These are phyloP conservation scores for Penicillium coffeae DNA, from an alignment of 495 filamentous ascomycete genomes.

Conservation along the genomic window DNA sequence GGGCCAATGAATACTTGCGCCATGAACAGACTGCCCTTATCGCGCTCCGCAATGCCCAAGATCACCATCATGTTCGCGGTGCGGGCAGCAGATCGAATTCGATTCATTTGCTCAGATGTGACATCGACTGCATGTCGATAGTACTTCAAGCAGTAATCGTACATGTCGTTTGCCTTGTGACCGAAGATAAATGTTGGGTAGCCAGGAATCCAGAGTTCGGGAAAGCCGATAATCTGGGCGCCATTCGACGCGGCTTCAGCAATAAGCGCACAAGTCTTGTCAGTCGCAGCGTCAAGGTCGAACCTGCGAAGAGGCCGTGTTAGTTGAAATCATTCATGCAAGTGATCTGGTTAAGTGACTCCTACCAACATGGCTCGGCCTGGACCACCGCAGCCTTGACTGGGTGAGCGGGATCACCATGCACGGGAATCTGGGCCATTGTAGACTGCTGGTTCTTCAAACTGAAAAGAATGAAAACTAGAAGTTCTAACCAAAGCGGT, in stretches of 20 bases:
- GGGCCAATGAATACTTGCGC: conserved; percentile 49
- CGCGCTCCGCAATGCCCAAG: conserved; percentile 49
- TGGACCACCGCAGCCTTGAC: too few relatives aligned
- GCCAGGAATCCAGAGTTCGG: conserved; percentile 5
- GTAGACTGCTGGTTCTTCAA: too few relatives aligned
- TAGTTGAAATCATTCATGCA: too few relatives aligned
- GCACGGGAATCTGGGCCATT: too few relatives aligned
- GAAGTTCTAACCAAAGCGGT: too few relatives aligned
- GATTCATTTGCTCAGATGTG: conserved; percentile 28
- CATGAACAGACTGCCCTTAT: conserved; percentile 49
- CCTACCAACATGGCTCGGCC: too few relatives aligned
- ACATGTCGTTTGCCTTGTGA: too few relatives aligned
- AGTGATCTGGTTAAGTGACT: too few relatives aligned
- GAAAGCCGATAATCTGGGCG: conserved; percentile 30
- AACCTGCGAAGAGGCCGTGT: too few relatives aligned
- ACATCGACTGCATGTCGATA: conserved; percentile 22
- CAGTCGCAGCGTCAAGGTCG: conserved; percentile 26
- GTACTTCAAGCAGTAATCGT: too few relatives aligned
- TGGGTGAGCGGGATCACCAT: too few relatives aligned
- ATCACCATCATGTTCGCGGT: conserved; percentile 26
- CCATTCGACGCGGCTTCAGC: conserved; percentile 23
- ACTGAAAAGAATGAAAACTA: too few relatives aligned
- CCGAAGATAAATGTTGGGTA: conserved; percentile 1
- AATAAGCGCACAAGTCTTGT: conserved; percentile 29
- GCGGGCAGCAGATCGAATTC: conserved; percentile 20